Evolutionary conservation across 1,284 basidiomycete species (phyloP), one percentile per base, ranked within the genome.

Genomic region (Ceratorhiza oryzae-sativae): DNA sequence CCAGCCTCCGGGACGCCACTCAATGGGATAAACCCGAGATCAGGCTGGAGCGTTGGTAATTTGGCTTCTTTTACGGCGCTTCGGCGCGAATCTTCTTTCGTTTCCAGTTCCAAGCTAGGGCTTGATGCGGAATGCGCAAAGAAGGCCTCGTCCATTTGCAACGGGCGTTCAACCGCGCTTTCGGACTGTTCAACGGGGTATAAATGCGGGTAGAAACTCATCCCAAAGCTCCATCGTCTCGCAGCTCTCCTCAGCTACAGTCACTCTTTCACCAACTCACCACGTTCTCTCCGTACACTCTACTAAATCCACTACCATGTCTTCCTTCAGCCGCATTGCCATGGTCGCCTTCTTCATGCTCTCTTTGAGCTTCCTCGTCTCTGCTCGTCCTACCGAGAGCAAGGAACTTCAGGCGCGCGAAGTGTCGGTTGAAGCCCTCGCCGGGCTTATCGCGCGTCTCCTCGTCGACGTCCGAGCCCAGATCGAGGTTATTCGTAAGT

Each of bases 321-420:
- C 20, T 20, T 27, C 62, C 12, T 65, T 65, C 48, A 51, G 15
- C 32, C 62, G 62, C 48, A 20, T 65, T 27, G 30, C 45, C 18
- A 65, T 39, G 39, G 9, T 65, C 48, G 39, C 46, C 27, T 13
- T 65, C 32, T 65, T 65, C 48, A 48, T 65, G 18, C 62, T 65
- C 3, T 65, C 62, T 10, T 65, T 65, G 62, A 53, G 62, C 30
- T 65, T 65, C 62, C 36, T 65, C 13, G n/a, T 27, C 15, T 65
- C 10, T 20, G 62, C 62, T 20, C 30, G 36, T 15, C 62, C 62
- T 18, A 23, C 46, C 30, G 27, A 45, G 12, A 18, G 42, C 3
- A 48, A 65, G 13, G 62, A 25, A 18, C 45, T 65, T 4, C 27
- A 45, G 25, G 27, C 18, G 6, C 62, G 62, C 36, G 3, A 10